Evolutionary conservation across 768 basidiomycete species (phyloP).

Genomic region (Paxillus involutus): DNA sequence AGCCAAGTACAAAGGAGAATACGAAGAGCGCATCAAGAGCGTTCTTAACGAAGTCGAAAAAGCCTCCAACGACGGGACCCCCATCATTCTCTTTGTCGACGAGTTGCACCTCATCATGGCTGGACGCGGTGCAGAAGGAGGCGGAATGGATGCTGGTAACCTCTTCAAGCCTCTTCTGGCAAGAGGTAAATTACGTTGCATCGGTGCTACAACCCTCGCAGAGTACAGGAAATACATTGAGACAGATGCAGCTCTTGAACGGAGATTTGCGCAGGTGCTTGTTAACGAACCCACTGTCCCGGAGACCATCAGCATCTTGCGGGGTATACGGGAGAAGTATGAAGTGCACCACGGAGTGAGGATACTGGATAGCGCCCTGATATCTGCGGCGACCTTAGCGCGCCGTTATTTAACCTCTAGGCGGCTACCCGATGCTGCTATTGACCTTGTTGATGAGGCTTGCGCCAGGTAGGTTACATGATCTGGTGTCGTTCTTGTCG

Average conservation of each 20-base stretch:
- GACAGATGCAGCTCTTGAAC: conserved; percentile 86
- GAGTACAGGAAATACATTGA: conserved; percentile 95
- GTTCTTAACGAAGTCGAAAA: conserved; percentile 95
- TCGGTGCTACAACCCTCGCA: conserved; percentile 89
- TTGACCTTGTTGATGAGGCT: conserved; percentile 91
- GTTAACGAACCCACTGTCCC: conserved; percentile 89
- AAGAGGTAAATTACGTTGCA: conserved; percentile 73
- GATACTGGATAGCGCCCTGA: conserved; percentile 85
- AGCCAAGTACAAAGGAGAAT: conserved; percentile 92
- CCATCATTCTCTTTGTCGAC: conserved; percentile 92
- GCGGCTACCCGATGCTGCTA: conserved; percentile 81
- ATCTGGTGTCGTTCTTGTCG: not conserved
- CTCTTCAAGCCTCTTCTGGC: conserved; percentile 91
- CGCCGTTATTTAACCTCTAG: conserved; percentile 89
- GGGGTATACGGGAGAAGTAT: conserved; percentile 93
- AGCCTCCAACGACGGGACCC: conserved; percentile 69
- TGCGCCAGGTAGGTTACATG: conserved; percentile 65
- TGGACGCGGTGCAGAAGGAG: conserved; percentile 76
- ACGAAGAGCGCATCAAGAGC: conserved; percentile 93
- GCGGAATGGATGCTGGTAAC: conserved; percentile 93
- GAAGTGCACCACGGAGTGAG: conserved; percentile 90
- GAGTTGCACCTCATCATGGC: conserved; percentile 95
- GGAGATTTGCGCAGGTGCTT: conserved; percentile 90
- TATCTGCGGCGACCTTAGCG: conserved; percentile 87
- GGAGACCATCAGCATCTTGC: conserved; percentile 90